Evolutionary conservation across 1,139 yeast genomes (phyloP).

Genomic region (Torulaspora pretoriensis): DNA sequence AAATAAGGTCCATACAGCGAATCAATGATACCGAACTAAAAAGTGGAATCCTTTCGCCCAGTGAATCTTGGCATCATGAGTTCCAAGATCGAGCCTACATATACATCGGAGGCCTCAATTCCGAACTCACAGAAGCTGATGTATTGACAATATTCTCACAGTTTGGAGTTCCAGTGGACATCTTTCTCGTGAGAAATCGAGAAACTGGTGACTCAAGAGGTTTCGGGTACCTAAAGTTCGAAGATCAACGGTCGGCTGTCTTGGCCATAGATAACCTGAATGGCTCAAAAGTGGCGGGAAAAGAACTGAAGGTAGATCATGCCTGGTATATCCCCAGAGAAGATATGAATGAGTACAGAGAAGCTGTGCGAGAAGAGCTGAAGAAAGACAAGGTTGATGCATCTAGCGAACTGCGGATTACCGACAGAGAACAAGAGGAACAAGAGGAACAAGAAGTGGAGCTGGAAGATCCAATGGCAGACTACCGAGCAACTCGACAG

Average conservation of each 20-base stretch:
- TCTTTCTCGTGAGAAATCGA: constrained; percentile 65
- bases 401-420: constrained; percentile 2
- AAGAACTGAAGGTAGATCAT: constrained; percentile 69
- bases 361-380: constrained; percentile 27
- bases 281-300: constrained; percentile 61
- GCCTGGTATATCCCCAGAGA: constrained; percentile 54
- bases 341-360: constrained; percentile 43
- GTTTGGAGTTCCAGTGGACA: constrained; percentile 80
- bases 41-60: constrained; percentile 48
- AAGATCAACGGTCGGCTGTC: constrained; percentile 73
- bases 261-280: constrained; percentile 87
- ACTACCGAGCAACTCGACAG: neutral
- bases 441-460: constrained; percentile 15
- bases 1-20: constrained; percentile 46
- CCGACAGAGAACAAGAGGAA: constrained; percentile 1
- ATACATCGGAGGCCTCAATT: constrained; percentile 69
- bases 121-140: constrained; percentile 66
- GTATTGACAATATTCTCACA: constrained; percentile 78
- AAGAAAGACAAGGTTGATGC: constrained; percentile 21
- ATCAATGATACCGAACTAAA: constrained; percentile 67
- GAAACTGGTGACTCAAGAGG: constrained; percentile 69
- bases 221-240: constrained; percentile 79
- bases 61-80: constrained; percentile 88
- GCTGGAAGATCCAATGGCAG: constrained; percentile 21
- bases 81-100: constrained; percentile 66